phyloP scores from a whole-genome alignment of 805 yeast species.

The Vanderwaltozyma verrucispora region DNA sequence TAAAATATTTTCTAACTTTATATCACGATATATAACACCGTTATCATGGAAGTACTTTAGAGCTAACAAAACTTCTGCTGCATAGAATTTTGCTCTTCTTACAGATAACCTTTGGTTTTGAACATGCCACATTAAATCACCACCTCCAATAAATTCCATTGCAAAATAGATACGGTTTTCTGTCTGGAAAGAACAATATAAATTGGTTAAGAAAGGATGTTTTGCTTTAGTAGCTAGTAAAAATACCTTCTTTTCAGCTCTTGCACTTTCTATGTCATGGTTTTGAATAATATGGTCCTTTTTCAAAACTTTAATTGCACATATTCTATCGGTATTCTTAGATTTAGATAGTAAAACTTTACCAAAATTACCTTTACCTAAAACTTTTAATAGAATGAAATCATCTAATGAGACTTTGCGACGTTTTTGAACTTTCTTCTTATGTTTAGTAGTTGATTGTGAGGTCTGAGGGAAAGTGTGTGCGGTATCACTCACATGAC shows the following conservation, averaged over 20 bases:
- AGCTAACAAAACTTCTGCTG: conserved; percentile 90
- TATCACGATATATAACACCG: conserved; percentile 92
- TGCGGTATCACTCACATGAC: not conserved
- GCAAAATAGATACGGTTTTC: conserved; percentile 96
- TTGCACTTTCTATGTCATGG: conserved; percentile 91
- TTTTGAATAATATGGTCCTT: conserved; percentile 92
- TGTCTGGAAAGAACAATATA: conserved; percentile 95
- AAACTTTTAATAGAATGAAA: conserved; percentile 84
- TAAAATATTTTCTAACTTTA: conserved; percentile 89
- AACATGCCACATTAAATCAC: conserved; percentile 99
- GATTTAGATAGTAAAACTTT: conserved; percentile 97
- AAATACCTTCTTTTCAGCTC: conserved; percentile 90
- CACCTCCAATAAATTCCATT: conserved; percentile 97
- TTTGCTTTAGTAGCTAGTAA: conserved; percentile 69
- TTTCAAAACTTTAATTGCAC: conserved; percentile 95
- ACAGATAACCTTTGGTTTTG: conserved; percentile 85
- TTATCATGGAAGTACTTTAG: conserved; percentile 89
- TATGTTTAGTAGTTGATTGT: conserved; percentile 12
- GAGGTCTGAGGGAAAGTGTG: conserved; percentile 18
- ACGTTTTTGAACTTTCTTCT: conserved; percentile 31
- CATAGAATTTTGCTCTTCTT: conserved; percentile 90
- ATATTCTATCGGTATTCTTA: conserved; percentile 64
- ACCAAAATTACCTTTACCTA: conserved; percentile 98
- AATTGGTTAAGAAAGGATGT: conserved; percentile 86
- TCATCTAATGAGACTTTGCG: conserved; percentile 87